Conservation (phyloP, 2,329 filamentous ascomycete genomes). For the Beauveria bassiana region DNA sequence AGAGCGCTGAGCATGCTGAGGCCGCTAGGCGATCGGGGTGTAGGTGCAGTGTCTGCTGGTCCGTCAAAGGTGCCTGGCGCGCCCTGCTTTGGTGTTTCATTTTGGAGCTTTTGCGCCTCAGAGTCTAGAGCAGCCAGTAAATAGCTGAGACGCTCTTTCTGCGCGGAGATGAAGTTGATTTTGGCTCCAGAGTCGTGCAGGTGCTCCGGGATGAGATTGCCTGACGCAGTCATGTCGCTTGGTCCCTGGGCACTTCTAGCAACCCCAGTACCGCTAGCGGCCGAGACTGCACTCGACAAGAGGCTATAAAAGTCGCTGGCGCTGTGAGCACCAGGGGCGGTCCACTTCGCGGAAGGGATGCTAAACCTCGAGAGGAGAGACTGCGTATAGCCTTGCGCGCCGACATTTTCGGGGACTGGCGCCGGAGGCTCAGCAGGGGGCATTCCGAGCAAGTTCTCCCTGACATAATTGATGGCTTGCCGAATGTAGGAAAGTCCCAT, state of each 20-base stretch:
- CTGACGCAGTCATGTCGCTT: constrained; percentile 30
- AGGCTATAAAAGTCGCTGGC: constrained; percentile 67
- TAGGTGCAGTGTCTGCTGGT: constrained; percentile 25
- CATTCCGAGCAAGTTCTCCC: constrained; percentile 71
- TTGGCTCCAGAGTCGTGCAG: constrained; percentile 59
- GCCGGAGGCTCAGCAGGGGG: constrained; percentile 43
- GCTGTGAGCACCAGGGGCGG: constrained; percentile 34
- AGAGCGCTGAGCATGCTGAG: constrained; percentile 47
- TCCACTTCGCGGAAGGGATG: constrained; percentile 61
- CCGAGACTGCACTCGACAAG: constrained; percentile 65
- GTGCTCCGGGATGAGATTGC: constrained; percentile 61
- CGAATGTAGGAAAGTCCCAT: constrained; percentile 72
- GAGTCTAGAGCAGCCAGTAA: constrained; percentile 71
- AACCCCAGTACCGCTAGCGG: constrained; percentile 42
- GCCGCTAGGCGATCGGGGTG: constrained; percentile 39
- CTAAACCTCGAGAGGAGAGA: constrained; percentile 78
- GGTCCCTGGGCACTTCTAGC: constrained; percentile 20
- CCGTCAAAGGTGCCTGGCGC: constrained; percentile 16
- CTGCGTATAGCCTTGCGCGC: constrained; percentile 62
- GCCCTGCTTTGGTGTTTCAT: constrained; percentile 22
- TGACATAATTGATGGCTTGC: constrained; percentile 61
- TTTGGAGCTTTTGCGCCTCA: constrained; percentile 59
- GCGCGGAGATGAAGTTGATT: constrained; percentile 66
- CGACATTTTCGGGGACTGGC: constrained; percentile 33
- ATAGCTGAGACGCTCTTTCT: constrained; percentile 68